Evolutionary conservation across 2,329 filamentous ascomycete genomes (phyloP), one percentile per base, ranked within the genome.

Genomic region (Phialocephala subalpina): DNA sequence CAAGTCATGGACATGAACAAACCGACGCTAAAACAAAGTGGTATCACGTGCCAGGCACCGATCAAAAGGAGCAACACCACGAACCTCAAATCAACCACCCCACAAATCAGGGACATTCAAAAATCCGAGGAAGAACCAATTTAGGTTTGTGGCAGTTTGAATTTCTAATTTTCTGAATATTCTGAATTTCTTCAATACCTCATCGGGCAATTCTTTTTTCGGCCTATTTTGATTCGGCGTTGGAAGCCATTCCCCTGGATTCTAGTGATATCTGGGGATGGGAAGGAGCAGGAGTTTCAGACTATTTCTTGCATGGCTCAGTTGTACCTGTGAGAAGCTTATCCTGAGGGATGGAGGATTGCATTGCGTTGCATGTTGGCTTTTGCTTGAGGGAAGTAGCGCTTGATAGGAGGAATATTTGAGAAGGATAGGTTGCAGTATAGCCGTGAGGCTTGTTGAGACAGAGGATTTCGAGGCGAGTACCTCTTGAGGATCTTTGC

Each of bases 321-420:
- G 16, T n/a, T 25, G 45, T 49, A n/a, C 45, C 45, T 49, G 45
- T 49, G n/a, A n/a, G 45, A 49, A 49, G n/a, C 22, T 49, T 49
- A 49, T 49, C 20, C 7, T 49, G 45, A 22, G n/a, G 45, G 45
- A 49, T 22, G 45, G 14, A 49, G 45, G 45, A 49, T 11, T 12
- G 11, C n/a, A 49, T 49, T 49, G 45, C 45, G 22, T 49, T 49
- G 45, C 45, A 49, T 49, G n/a, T n/a, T 42, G 40, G 16, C 4
- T 6, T 16, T 18, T n/a, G 40, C 16, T 42, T 42, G 40, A 18
- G 40, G 40, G 40, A 9, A 9, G 9, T 33, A 33, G 29, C 29
- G 29, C 29, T 33, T 33, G n/a, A n/a, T 9, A 9, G 29, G 29
- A 42, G 16, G 40, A 18, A 12, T 16, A n/a, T n/a, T n/a, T n/a